Evolutionary conservation across 345 rosid species (phyloP).

Genomic region (Ailanthus altissimus): DNA sequence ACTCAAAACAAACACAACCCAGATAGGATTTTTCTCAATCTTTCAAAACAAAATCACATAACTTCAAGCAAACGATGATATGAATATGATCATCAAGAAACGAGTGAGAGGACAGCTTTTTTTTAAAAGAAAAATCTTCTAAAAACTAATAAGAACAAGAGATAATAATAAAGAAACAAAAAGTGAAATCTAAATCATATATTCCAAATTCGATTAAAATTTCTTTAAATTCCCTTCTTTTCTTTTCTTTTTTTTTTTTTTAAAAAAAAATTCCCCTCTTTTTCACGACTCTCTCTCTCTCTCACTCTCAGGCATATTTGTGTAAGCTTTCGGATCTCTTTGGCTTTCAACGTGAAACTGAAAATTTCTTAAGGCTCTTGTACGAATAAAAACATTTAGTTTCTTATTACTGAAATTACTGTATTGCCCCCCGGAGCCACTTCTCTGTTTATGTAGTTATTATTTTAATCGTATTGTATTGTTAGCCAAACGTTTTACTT

Average conservation of each 20-base stretch:
- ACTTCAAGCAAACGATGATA: constrained; percentile 28
- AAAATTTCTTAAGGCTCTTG: background rate
- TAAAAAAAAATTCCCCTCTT: no score
- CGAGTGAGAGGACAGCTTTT: background rate
- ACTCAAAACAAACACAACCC: constrained; percentile 24
- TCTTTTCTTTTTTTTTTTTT: constrained; percentile 26
- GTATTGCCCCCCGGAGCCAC: constrained; percentile 34
- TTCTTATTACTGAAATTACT: constrained; percentile 15
- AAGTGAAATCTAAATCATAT: constrained; percentile 43
- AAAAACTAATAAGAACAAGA: constrained; percentile 27
- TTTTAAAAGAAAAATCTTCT: background rate
- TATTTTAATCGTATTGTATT: constrained; percentile 27
- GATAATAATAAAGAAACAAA: constrained; percentile 30
- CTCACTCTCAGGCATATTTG: constrained; percentile 37
- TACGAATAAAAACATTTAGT: constrained; percentile 9
- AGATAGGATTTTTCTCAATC: constrained; percentile 10
- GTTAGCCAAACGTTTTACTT: background rate
- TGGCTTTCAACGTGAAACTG: constrained; percentile 31
- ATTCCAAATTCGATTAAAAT: constrained; percentile 47
- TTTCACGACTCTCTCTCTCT: constrained; percentile 34
- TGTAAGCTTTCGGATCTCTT: constrained; percentile 49
- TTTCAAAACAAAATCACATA: constrained; percentile 14
- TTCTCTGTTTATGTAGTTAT: constrained; percentile 22
- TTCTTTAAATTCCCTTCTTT: constrained; percentile 23
- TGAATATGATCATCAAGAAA: constrained; percentile 38